phyloP scores from a whole-genome alignment of 78 protist species.

The Chrysochromulina parva region DNA sequence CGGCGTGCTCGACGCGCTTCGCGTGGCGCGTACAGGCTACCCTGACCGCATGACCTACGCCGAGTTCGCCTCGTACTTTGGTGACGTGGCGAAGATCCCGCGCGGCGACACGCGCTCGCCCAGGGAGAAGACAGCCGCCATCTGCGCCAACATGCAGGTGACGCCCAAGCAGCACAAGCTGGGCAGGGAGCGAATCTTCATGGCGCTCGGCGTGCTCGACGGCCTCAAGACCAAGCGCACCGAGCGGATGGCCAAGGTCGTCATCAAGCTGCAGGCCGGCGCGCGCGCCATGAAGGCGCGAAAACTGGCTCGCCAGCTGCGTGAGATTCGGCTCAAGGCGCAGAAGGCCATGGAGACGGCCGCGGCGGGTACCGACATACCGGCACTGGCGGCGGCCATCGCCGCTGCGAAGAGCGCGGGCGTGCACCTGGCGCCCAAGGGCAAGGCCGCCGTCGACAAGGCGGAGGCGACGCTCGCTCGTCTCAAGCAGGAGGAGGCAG shows the following conservation, averaged over 20 bases:
- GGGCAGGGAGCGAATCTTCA: neutral
- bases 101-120: neutral
- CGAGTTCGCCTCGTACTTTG: constrained; percentile 41
- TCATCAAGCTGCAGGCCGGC: neutral
- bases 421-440: neutral
- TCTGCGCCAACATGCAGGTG: too few relatives aligned
- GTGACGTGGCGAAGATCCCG: neutral
- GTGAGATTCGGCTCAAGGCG: neutral
- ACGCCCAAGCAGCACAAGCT: neutral
- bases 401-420: neutral
- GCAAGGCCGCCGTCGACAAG: neutral
- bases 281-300: neutral
- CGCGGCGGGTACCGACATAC: neutral
- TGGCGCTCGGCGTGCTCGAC: neutral
- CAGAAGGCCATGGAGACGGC: neutral
- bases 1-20: neutral
- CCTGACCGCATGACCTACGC: constrained; percentile 81
- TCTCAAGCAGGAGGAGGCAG: neutral
- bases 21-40: constrained; percentile 90
- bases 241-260: neutral
- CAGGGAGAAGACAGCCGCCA: neutral
- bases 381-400: neutral
- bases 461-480: neutral
- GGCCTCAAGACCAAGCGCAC: neutral
- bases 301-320: neutral